Percentiles rank a stretch among this genome's conserved stretches.
Evolutionary conservation across 2,329 filamentous ascomycete species (phyloP).

Genomic region (Reticulascus tulasneorum): DNA sequence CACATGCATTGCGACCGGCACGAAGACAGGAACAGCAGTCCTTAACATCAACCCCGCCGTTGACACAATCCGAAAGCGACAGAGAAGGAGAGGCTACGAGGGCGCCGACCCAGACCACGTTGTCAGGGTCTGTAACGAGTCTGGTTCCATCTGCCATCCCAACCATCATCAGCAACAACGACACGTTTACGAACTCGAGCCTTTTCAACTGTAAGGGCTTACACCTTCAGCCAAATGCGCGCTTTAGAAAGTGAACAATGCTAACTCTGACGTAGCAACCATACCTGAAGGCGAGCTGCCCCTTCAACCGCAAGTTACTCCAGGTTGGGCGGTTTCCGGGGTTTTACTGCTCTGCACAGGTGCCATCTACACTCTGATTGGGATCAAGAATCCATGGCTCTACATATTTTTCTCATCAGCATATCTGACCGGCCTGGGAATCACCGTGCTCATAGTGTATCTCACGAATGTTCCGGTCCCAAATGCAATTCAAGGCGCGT

Average conservation of each 20-base stretch:
- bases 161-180: conserved; percentile 12
- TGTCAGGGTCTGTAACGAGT: conserved; percentile 1
- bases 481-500: conserved; percentile 76
- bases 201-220: conserved; percentile 29
- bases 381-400: conserved; percentile 76
- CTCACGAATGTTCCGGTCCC: conserved; percentile 77
- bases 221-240: neutral
- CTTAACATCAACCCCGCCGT: conserved; percentile 15
- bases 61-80: conserved; percentile 4
- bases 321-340: conserved; percentile 75
- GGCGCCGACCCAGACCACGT: neutral
- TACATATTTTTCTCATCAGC: conserved; percentile 78
- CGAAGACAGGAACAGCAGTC: conserved; percentile 28
- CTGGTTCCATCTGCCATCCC: conserved; percentile 4
- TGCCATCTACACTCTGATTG: conserved; percentile 67
- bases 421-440: conserved; percentile 67
- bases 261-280: conserved; percentile 30
- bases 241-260: too few relatives aligned
- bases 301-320: conserved; percentile 69
- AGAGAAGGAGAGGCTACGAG: neutral
- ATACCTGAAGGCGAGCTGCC: conserved; percentile 58
- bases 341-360: conserved; percentile 72
- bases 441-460: conserved; percentile 81
- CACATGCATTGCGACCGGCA: conserved; percentile 26
- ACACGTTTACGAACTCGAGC: conserved; percentile 22